Conservation (phyloP, 2,329 filamentous ascomycete species). For the Paecilomyces sp. region DNA sequence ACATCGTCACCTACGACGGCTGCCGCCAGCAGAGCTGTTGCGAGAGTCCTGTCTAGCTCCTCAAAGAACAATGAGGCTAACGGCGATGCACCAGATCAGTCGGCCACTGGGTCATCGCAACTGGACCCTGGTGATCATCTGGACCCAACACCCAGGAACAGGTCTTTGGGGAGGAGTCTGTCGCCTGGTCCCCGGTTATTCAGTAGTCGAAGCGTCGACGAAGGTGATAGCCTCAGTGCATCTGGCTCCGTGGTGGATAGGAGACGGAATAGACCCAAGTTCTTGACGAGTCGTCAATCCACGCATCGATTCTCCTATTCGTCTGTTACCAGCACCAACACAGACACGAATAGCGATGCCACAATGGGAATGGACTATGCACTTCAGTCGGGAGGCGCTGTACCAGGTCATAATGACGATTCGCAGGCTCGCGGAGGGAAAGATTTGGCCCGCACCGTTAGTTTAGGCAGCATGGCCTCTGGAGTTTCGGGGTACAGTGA, state of each 20-base stretch:
- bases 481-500: conserved; percentile 54
- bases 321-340: conserved; percentile 47
- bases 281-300: conserved; percentile 48
- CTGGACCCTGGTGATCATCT: conserved; percentile 16
- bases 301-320: conserved; percentile 54
- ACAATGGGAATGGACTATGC: conserved; percentile 74
- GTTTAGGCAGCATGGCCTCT: conserved; percentile 83
- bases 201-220: conserved; percentile 18
- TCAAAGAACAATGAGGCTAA: conserved; percentile 12
- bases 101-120: conserved; percentile 12
- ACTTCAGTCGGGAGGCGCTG: conserved; percentile 71
- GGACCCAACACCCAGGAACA: conserved; percentile 19
- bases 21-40: conserved; percentile 33
- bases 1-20: conserved; percentile 40
- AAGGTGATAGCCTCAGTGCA: conserved; percentile 12
- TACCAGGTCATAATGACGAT: conserved; percentile 39
- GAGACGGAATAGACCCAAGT: conserved; percentile 45
- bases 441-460: conserved; percentile 66
- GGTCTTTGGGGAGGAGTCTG: conserved; percentile 16
- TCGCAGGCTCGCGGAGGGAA: conserved; percentile 20
- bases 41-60: conserved; percentile 27
- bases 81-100: conserved; percentile 6
- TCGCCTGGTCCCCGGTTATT: conserved; percentile 19
- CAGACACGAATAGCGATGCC: conserved; percentile 60
- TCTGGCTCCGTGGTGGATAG: conserved; percentile 14